Evolutionary conservation across 768 basidiomycete genomes (phyloP).

Genomic region (Leccinum disarticulatum): DNA sequence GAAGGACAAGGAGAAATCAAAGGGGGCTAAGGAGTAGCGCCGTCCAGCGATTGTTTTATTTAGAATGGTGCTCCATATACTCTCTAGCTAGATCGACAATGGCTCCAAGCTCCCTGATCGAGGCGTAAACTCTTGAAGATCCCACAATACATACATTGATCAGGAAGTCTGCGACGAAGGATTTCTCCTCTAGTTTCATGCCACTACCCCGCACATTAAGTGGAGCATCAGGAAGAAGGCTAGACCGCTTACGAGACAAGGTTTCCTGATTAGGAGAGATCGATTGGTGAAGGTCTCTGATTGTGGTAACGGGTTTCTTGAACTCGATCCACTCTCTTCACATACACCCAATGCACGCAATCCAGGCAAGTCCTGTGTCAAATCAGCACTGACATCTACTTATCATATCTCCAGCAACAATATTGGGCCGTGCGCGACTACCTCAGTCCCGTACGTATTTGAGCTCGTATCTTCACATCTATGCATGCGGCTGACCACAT

Average conservation of each 20-base stretch:
- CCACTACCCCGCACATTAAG: no score
- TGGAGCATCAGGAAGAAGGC: no score
- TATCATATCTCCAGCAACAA: constrained; percentile 61
- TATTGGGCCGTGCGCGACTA: constrained; percentile 94
- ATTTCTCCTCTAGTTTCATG: no score
- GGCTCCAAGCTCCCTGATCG: no score
- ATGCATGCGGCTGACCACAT: constrained; percentile 27
- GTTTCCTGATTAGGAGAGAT: constrained; percentile 33
- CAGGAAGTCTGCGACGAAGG: no score
- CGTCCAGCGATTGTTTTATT: neutral
- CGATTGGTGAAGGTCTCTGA: constrained; percentile 32
- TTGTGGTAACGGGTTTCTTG: constrained; percentile 28
- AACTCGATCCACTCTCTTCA: constrained; percentile 12
- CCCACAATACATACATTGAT: no score
- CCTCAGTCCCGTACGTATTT: constrained; percentile 73
- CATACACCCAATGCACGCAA: constrained; percentile 43
- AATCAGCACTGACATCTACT: neutral
- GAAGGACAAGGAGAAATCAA: constrained; percentile 16
- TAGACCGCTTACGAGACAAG: constrained; percentile 15
- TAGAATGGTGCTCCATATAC: neutral
- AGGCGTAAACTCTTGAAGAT: no score
- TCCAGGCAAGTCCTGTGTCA: constrained; percentile 37
- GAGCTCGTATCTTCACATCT: constrained; percentile 14
- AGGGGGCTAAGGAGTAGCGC: constrained; percentile 4
- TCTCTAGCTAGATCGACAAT: no score